Conservation (phyloP, 768 basidiomycete genomes). For the Tylopilus sp. region DNA sequence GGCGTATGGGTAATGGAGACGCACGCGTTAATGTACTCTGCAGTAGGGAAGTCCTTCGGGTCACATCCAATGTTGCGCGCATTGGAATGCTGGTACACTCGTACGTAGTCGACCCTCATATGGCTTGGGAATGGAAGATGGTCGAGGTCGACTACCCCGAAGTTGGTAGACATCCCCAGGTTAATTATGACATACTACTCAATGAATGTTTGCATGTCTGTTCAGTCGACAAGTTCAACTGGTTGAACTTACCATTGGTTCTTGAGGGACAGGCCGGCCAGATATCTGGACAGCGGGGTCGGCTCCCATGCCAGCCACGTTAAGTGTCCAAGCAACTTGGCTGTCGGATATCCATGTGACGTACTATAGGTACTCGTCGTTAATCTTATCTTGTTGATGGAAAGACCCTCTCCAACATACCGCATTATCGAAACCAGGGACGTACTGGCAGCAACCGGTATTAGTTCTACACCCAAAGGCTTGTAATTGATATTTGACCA, state of each 20-base stretch:
- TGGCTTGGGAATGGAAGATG: constrained; percentile 50
- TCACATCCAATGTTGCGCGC: constrained; percentile 71
- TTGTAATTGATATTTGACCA: constrained; percentile 9
- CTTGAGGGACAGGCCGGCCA: constrained; percentile 66
- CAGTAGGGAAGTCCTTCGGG: constrained; percentile 64
- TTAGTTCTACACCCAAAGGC: neutral
- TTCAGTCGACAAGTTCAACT: neutral
- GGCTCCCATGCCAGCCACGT: constrained; percentile 61
- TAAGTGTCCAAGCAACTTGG: constrained; percentile 70
- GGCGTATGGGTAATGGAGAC: constrained; percentile 13
- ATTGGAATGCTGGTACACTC: constrained; percentile 68
- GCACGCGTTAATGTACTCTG: constrained; percentile 64
- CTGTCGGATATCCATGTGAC: constrained; percentile 81
- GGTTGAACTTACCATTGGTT: constrained; percentile 69
- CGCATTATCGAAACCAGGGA: constrained; percentile 62
- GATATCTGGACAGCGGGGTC: constrained; percentile 60
- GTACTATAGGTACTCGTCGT: constrained; percentile 44
- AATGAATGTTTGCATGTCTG: neutral
- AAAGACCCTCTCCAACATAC: constrained; percentile 37
- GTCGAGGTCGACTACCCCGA: constrained; percentile 53
- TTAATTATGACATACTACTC: constrained; percentile 52
- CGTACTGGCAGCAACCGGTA: constrained; percentile 21
- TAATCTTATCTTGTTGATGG: neutral
- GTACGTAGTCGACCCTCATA: constrained; percentile 52
- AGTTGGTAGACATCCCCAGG: constrained; percentile 58